Evolutionary conservation across 352 stramenopile genomes (phyloP), one percentile per base, ranked within the genome.

Genomic region (Blastocystis sp.): DNA sequence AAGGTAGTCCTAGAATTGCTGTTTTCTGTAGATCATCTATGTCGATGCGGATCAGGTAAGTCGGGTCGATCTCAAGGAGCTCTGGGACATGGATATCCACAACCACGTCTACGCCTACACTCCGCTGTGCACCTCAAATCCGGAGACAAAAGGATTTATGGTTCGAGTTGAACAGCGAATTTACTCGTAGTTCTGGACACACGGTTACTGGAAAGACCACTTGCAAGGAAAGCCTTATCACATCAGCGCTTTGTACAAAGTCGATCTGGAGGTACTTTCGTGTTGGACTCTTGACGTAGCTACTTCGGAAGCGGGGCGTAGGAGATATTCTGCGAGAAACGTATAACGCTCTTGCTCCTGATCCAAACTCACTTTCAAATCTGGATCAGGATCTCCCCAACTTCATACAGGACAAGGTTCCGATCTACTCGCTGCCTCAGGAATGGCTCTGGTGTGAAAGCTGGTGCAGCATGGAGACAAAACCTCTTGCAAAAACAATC

Each of bases 371-470:
- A 90, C 92, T 99, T 3, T 93, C 96, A 3, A 99, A 99, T 91
- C 91, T 99, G 69, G 97, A 99, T 90, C 97, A 99, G 93, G 97
- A 99, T 91, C 91, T 99, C 87, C 97, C 97, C 8, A 99, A 99
- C 92, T 99, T 98, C 90, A 95, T 94, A 55, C 94, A 97, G 90
- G 89, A 95, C 89, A 76, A 93, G 89, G 96, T 99, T 68, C 95
- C 94, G 7, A 99, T 99, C 66, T 97, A 97, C 90, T 98, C 95
- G 47, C 92, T 99, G 47, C 92, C 97, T 34, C 94, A 97, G 87
- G 97, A 99, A 90, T 99, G 97, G 97, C 93, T 99, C 8, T 99
- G 97, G 97, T 99, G 97, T 90, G 97, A 99, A 90, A 97, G 94
- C 29, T 99, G 97, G 97, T 99, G 97, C 92, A 98, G 94, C 77